Evolutionary conservation across 1,284 basidiomycete genomes (phyloP).

Genomic region (Cutaneotrichosporon spelunceum): DNA sequence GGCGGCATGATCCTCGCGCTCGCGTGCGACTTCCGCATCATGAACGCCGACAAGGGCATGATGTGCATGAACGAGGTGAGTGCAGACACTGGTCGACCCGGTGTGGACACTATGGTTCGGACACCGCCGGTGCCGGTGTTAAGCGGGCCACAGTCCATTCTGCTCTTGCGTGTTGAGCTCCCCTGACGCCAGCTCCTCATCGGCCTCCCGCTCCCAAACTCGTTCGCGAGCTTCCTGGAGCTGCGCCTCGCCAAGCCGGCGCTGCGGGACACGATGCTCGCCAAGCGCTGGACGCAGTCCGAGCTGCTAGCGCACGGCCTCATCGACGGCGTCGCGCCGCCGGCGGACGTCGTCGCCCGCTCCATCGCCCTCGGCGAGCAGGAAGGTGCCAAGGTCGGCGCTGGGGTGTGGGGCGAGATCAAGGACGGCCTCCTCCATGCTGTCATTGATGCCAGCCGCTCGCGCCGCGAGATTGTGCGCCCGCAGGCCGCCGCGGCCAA

Average conservation of each 20-base stretch:
- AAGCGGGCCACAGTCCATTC: neutral
- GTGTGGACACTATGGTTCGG: neutral
- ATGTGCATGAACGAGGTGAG: slow-evolving; percentile 87
- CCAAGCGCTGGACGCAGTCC: slow-evolving; percentile 71
- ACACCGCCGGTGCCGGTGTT: too few species aligned
- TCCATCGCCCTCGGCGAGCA: slow-evolving; percentile 52
- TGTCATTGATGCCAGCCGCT: slow-evolving; percentile 44
- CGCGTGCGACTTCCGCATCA: slow-evolving; percentile 83
- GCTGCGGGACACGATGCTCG: slow-evolving; percentile 73
- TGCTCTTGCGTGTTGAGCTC: too few species aligned
- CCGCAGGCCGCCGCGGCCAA: slow-evolving; percentile 28
- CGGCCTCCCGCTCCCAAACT: slow-evolving; percentile 72
- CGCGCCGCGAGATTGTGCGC: slow-evolving; percentile 33
- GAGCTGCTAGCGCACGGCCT: slow-evolving; percentile 69
- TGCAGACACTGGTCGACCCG: neutral
- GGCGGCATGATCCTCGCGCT: slow-evolving; percentile 76
- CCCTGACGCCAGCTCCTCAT: slow-evolving; percentile 63
- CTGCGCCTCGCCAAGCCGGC: slow-evolving; percentile 64
- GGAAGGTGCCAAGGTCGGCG: slow-evolving; percentile 50
- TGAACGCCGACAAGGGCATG: slow-evolving; percentile 79
- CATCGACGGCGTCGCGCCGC: slow-evolving; percentile 66
- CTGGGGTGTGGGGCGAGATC: slow-evolving; percentile 56
- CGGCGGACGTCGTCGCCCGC: slow-evolving; percentile 57
- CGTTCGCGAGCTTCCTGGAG: slow-evolving; percentile 65
- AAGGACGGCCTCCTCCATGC: slow-evolving; percentile 55